Percentiles rank a stretch among this genome's conserved stretches.
Evolutionary conservation across 306 rosid genomes (phyloP).

Genomic region (Cercis canadensis): DNA sequence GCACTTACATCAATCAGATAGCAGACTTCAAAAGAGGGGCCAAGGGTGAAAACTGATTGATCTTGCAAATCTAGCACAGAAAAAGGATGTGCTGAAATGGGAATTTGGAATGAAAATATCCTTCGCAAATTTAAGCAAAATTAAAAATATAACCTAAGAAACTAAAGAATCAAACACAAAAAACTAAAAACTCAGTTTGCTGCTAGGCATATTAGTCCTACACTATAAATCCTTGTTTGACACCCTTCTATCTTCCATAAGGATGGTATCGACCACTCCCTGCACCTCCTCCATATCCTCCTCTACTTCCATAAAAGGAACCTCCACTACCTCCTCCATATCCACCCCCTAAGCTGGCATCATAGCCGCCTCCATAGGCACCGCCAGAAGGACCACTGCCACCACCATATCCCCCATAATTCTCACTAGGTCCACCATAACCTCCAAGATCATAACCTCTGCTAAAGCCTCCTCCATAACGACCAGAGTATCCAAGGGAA

Average conservation of each 20-base stretch:
- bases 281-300: constrained; percentile 72
- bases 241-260: constrained; percentile 75
- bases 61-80: constrained; percentile 24
- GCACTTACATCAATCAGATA: constrained; percentile 30
- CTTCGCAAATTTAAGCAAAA: constrained; percentile 9
- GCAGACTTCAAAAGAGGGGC: background rate
- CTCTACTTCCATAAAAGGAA: constrained; percentile 85
- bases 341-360: constrained; percentile 69
- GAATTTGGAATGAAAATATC: constrained; percentile 12
- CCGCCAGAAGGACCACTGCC: constrained; percentile 58
- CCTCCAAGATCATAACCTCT: constrained; percentile 89
- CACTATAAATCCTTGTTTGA: constrained; percentile 34
- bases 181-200: constrained; percentile 35
- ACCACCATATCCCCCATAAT: constrained; percentile 75
- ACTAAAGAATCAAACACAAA: constrained; percentile 46
- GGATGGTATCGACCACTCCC: constrained; percentile 91
- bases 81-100: constrained; percentile 13
- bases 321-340: constrained; percentile 80
- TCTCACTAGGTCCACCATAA: constrained; percentile 82
- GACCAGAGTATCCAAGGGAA: constrained; percentile 72
- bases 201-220: constrained; percentile 44
- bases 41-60: constrained; percentile 14
- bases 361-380: constrained; percentile 75
- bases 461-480: constrained; percentile 85
- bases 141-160: constrained; percentile 34